These are phyloP conservation scores for Podaxis sp. DNA, from an alignment of 768 basidiomycete genomes.

Conservation along the genomic window DNA sequence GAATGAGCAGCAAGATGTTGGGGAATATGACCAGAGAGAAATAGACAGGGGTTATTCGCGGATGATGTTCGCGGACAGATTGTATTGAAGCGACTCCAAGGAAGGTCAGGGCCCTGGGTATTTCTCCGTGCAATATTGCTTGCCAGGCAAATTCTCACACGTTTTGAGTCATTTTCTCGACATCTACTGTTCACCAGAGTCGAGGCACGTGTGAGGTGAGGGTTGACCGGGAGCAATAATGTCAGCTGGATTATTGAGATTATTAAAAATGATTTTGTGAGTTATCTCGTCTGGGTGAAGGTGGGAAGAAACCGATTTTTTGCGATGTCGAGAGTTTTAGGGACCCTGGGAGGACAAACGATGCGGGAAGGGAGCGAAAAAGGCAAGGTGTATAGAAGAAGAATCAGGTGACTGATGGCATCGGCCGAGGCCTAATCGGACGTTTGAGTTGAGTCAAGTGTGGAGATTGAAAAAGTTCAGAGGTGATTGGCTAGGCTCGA, in stretches of 20 bases:
- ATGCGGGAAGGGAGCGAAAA: neutral
- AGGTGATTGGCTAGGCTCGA: neutral
- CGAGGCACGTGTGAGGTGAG: neutral
- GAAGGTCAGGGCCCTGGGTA: neutral
- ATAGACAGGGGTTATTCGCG: neutral
- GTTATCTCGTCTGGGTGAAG: too few relatives aligned
- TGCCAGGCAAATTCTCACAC: neutral
- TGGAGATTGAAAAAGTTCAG: neutral
- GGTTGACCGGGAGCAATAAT: neutral
- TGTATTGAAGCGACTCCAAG: neutral
- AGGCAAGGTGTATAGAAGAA: neutral
- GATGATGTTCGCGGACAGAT: neutral
- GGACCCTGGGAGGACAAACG: too few relatives aligned
- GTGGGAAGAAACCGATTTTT: too few relatives aligned
- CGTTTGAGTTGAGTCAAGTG: neutral
- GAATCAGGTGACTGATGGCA: neutral
- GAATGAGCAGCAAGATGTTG: too few relatives aligned
- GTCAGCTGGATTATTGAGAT: too few relatives aligned
- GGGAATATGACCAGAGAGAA: too few relatives aligned
- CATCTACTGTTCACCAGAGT: neutral
- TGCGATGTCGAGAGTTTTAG: too few relatives aligned
- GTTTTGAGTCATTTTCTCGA: neutral
- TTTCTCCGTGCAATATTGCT: neutral
- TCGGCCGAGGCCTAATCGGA: conserved; percentile 12
- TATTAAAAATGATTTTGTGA: too few relatives aligned